Conservation (phyloP, 345 rosid species). For the Schrenkiella parvula region DNA sequence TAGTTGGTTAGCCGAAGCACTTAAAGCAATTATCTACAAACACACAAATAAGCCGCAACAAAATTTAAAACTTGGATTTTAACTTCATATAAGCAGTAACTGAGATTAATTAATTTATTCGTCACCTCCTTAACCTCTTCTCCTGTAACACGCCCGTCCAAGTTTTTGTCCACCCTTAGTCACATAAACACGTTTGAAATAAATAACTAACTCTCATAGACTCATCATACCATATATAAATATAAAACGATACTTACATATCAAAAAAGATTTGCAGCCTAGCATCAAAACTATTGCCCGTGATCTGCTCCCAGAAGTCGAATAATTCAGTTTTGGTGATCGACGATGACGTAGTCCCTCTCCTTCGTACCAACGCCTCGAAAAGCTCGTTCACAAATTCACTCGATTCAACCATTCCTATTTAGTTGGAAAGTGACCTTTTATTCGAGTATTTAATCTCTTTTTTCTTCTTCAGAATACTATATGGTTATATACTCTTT, state of each 20-base stretch:
- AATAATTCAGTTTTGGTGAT: slow-evolving; percentile 50
- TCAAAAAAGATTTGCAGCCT: slow-evolving; percentile 78
- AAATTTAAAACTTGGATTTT: background rate
- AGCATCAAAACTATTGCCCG: slow-evolving; percentile 67
- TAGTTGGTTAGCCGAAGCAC: slow-evolving; percentile 77
- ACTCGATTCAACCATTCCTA: slow-evolving; percentile 76
- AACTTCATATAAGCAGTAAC: background rate
- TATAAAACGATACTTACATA: slow-evolving; percentile 43
- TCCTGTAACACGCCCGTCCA: slow-evolving; percentile 69
- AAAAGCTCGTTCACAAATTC: slow-evolving; percentile 63
- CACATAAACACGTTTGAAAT: background rate
- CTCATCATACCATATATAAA: background rate
- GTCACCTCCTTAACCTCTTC: slow-evolving; percentile 78
- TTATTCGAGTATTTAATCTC: background rate
- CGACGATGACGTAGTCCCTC: slow-evolving; percentile 44
- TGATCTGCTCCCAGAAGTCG: slow-evolving; percentile 73
- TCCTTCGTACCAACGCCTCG: slow-evolving; percentile 63
- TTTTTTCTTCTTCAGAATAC: no score
- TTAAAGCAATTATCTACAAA: slow-evolving; percentile 65
- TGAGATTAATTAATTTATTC: background rate
- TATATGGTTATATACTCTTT: no score
- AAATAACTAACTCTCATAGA: background rate
- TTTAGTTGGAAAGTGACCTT: background rate
- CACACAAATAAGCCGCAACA: background rate
- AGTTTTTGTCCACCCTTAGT: slow-evolving; percentile 73